Base-by-base conservation (phyloP, 2,329 filamentous ascomycete genomes). In the Ceratocystis papillata region DNA sequence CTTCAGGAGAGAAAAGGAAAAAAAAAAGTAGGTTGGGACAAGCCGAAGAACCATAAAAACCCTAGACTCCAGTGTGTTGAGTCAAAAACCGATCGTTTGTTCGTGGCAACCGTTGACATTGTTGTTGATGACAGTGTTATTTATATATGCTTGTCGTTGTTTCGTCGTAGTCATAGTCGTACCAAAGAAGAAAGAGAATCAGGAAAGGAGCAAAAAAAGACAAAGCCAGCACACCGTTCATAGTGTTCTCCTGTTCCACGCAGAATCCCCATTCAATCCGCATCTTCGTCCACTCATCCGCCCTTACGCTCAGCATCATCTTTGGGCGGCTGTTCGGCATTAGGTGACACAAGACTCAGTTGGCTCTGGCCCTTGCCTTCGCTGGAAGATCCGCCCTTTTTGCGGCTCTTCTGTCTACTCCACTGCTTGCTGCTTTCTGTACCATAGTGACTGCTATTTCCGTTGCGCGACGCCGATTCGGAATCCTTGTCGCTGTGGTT, bases 251-350 rank as follows among this genome's bases (percentile, higher is more conserved):
- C 0, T 59, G n/a, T 10, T 59, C 63, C 46, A 64, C 5, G 15
- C 48, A n/a, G 33, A n/a, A 25, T 25, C n/a, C 62, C 25, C 22
- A 30, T 37, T 20, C 2, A 17, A 30, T 8, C 50, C 25, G 4
- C 45, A 44, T 37, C 3, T 62, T 50, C 10, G 22, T 7, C 7
- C 41, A 33, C 50, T 81, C 77, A 87, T 62, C 84, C 84, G 1
- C 84, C 84, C 70, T 86, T 87, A 67, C 84, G 80, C 68, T 87
- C 84, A 1, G 79, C 80, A 12, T 82, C 81, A 64, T 84, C 79
- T 73, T 79, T 83, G 2, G 84, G 84, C 22, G 76, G 76, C 72
- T 79, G 78, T 72, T 87, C 84, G 67, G 78, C 76, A 33, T 79
- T 78, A 5, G 75, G 45, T 5, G 62, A 71, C 25, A 72, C 72